phyloP scores from a whole-genome alignment of 352 stramenopile species.

The Phytophthora podocarpi region DNA sequence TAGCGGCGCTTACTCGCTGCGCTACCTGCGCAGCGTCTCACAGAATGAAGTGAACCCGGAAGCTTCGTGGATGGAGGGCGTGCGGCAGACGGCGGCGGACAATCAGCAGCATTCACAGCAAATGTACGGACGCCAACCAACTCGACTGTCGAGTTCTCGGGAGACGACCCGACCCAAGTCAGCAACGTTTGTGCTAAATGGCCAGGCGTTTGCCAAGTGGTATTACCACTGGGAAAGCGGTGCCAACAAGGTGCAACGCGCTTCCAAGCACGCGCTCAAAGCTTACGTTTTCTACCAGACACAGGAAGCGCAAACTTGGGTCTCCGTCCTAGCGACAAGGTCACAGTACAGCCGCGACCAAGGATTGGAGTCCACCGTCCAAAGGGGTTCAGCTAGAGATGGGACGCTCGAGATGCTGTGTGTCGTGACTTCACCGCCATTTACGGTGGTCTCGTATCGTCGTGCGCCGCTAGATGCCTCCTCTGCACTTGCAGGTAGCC shows the following conservation, averaged over 20 bases:
- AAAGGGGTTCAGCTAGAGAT: not conserved
- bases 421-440: slow-evolving; percentile 42
- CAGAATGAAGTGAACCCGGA: slow-evolving; percentile 64
- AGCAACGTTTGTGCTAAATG: slow-evolving; percentile 44
- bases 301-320: too few species aligned
- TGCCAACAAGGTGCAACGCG: slow-evolving; percentile 63
- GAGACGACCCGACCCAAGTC: not conserved
- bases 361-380: not conserved
- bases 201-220: slow-evolving; percentile 57
- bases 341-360: too few species aligned
- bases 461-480: slow-evolving; percentile 28
- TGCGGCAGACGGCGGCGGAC: slow-evolving; percentile 14
- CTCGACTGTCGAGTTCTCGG: not conserved
- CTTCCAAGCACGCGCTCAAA: slow-evolving; percentile 64
- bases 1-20: slow-evolving; percentile 7
- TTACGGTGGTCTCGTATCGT: slow-evolving; percentile 53
- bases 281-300: slow-evolving; percentile 56
- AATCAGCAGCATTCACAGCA: slow-evolving; percentile 22
- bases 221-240: slow-evolving; percentile 80
- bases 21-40: slow-evolving; percentile 35
- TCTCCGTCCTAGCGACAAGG: not conserved
- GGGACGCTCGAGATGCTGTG: slow-evolving; percentile 34
- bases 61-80: slow-evolving; percentile 64
- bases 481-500: not conserved
- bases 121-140: slow-evolving; percentile 28